Conservation (phyloP, 164 flowering plant species). For the Annona squamosa region DNA sequence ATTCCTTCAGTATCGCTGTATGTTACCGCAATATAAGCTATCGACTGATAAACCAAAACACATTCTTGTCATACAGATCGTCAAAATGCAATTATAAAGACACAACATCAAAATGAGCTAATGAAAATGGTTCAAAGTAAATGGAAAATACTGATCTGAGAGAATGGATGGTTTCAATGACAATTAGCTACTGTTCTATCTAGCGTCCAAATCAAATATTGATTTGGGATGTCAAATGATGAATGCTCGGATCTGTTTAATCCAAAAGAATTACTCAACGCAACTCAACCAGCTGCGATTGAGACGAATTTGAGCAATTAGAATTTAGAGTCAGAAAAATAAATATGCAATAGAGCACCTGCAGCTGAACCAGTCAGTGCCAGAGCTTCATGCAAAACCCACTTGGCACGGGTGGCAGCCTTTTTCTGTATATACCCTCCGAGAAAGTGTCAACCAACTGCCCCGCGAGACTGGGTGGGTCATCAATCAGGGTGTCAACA, state of each 20-base stretch:
- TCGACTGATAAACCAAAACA: too few relatives aligned
- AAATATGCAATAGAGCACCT: not conserved
- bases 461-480: slow-evolving; percentile 78
- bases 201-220: slow-evolving; percentile 6
- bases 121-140: not conserved
- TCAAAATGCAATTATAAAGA: not conserved
- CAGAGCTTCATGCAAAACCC: slow-evolving; percentile 86
- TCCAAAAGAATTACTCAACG: slow-evolving; percentile 7
- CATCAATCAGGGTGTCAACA: slow-evolving; percentile 64
- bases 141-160: slow-evolving; percentile 3
- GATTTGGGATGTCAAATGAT: slow-evolving; percentile 9
- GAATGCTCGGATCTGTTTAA: not conserved
- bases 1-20: too few relatives aligned
- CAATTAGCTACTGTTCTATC: slow-evolving; percentile 4
- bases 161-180: slow-evolving; percentile 2
- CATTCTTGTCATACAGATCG: too few relatives aligned
- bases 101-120: not conserved
- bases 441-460: slow-evolving; percentile 84
- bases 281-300: not conserved
- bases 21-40: too few relatives aligned
- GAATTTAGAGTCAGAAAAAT: not conserved
- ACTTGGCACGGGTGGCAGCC: slow-evolving; percentile 34
- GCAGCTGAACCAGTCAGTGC: slow-evolving; percentile 32
- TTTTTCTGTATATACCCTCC: slow-evolving; percentile 49
- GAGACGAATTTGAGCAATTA: not conserved